Conservation (phyloP, 768 basidiomycete species). For the Pulveroboletus sp. region DNA sequence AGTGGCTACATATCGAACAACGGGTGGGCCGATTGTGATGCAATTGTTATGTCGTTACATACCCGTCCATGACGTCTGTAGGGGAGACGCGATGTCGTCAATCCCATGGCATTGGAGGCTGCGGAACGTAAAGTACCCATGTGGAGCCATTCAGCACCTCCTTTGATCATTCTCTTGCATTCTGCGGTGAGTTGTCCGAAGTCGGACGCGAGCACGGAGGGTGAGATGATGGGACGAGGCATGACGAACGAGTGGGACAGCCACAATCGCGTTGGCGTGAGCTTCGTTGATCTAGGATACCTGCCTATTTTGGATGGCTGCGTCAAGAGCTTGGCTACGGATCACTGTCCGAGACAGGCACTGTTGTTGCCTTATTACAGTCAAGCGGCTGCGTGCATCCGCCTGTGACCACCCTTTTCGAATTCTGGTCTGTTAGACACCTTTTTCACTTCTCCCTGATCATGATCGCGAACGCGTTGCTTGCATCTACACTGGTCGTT, state of each 20-base stretch:
- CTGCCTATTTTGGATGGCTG: slow-evolving; percentile 19
- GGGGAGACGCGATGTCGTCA: slow-evolving; percentile 3
- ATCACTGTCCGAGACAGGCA: too few species aligned
- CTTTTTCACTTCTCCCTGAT: neutral
- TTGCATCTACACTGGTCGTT: slow-evolving; percentile 36
- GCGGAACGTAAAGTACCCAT: slow-evolving; percentile 60
- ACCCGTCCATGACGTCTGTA: slow-evolving; percentile 99
- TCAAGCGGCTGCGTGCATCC: too few species aligned
- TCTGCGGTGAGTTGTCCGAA: slow-evolving; percentile 93
- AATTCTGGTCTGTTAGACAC: neutral
- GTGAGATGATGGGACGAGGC: slow-evolving; percentile 91
- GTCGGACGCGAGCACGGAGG: slow-evolving; percentile 95
- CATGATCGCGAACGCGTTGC: slow-evolving; percentile 31
- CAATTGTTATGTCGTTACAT: slow-evolving; percentile 23
- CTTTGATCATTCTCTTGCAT: slow-evolving; percentile 94
- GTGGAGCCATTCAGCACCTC: slow-evolving; percentile 96
- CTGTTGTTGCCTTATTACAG: too few species aligned
- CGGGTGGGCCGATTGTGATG: neutral
- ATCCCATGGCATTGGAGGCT: slow-evolving; percentile 8
- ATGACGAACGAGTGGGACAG: slow-evolving; percentile 37
- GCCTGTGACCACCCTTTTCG: slow-evolving; percentile 6
- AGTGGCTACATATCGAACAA: slow-evolving; percentile 59
- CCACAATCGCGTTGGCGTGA: slow-evolving; percentile 5
- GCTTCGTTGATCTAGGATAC: slow-evolving; percentile 25
- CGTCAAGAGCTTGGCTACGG: neutral